Percentiles rank a stretch among this genome's conserved stretches.
These are phyloP conservation scores for Penicillium psychrofluorescens DNA, from an alignment of 495 filamentous ascomycete genomes.

Conservation along the genomic window DNA sequence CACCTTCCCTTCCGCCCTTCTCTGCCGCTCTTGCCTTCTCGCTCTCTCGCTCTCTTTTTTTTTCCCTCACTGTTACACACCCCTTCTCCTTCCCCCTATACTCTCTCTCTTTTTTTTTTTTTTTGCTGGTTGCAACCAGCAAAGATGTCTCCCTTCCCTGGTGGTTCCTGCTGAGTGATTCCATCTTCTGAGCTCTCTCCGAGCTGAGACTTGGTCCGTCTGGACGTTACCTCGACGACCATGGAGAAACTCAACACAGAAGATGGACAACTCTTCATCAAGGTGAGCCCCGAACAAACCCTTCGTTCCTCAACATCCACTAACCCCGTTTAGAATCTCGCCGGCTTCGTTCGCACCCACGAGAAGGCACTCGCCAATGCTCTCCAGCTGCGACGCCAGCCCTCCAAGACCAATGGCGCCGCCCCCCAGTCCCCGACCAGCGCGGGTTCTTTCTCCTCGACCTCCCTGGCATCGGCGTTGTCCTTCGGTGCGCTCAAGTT, in stretches of 20 bases:
- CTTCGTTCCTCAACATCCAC: no score
- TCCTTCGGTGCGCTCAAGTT: slow-evolving; percentile 81
- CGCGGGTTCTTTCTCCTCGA: slow-evolving; percentile 55
- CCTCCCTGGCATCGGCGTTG: slow-evolving; percentile 71
- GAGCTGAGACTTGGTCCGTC: slow-evolving; percentile 17
- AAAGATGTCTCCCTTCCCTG: slow-evolving; percentile 34
- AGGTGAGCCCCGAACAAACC: slow-evolving; percentile 42
- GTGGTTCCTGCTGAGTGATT: slow-evolving; percentile 28
- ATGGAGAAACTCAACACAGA: slow-evolving; percentile 56
- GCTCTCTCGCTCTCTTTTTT: slow-evolving; percentile 1
- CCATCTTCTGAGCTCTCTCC: slow-evolving; percentile 29
- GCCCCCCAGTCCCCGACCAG: slow-evolving; percentile 36
- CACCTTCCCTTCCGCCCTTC: background rate
- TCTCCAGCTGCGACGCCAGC: slow-evolving; percentile 71
- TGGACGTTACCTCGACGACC: slow-evolving; percentile 17
- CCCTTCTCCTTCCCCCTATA: slow-evolving; percentile 1
- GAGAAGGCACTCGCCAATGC: slow-evolving; percentile 97
- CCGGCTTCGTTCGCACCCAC: slow-evolving; percentile 91
- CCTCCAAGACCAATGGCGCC: slow-evolving; percentile 50
- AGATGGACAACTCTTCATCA: slow-evolving; percentile 87
- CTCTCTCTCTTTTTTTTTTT: slow-evolving; percentile 10
- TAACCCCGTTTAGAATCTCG: slow-evolving; percentile 60
- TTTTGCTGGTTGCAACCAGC: slow-evolving; percentile 20
- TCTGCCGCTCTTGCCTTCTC: background rate
- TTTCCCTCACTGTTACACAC: background rate